Percentiles rank a stretch among this genome's conserved stretches.
phyloP scores from a whole-genome alignment of 306 rosid species.

The Begonia loranthoides region DNA sequence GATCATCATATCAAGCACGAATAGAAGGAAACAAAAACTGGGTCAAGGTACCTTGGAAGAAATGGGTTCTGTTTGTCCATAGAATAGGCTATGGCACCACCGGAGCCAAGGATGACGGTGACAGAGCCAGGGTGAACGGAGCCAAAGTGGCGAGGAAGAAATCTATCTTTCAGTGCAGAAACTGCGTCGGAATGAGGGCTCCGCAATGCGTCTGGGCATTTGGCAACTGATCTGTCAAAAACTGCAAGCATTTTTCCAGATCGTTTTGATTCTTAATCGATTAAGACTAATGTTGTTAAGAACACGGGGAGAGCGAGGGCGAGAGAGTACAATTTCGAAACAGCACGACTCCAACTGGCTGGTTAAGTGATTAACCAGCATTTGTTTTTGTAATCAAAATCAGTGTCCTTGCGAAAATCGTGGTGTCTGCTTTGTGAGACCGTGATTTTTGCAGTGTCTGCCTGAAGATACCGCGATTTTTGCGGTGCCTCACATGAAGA shows the following conservation, averaged over 20 bases:
- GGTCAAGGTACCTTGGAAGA: slow-evolving; percentile 53
- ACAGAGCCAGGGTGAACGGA: slow-evolving; percentile 57
- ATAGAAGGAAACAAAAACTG: slow-evolving; percentile 1
- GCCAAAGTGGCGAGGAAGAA: slow-evolving; percentile 45
- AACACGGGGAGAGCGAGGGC: not conserved
- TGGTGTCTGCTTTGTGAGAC: no score
- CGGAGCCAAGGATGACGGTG: slow-evolving; percentile 53
- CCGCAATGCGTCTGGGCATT: slow-evolving; percentile 66
- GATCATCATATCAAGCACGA: not conserved
- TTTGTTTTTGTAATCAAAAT: no score
- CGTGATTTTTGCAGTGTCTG: no score
- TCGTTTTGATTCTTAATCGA: slow-evolving; percentile 10
- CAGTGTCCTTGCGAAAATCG: no score
- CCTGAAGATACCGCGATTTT: no score
- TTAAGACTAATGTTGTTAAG: not conserved
- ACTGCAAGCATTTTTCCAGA: slow-evolving; percentile 69
- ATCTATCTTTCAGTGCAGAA: slow-evolving; percentile 61
- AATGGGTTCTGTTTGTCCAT: slow-evolving; percentile 55
- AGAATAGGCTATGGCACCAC: slow-evolving; percentile 52
- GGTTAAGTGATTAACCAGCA: no score
- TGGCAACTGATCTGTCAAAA: slow-evolving; percentile 75
- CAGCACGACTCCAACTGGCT: no score
- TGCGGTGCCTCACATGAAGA: no score
- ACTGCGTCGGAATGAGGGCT: slow-evolving; percentile 44
- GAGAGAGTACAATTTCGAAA: not conserved